phyloP scores from a whole-genome alignment of 345 rosid genomes.

The Schrenkiella parvula region DNA sequence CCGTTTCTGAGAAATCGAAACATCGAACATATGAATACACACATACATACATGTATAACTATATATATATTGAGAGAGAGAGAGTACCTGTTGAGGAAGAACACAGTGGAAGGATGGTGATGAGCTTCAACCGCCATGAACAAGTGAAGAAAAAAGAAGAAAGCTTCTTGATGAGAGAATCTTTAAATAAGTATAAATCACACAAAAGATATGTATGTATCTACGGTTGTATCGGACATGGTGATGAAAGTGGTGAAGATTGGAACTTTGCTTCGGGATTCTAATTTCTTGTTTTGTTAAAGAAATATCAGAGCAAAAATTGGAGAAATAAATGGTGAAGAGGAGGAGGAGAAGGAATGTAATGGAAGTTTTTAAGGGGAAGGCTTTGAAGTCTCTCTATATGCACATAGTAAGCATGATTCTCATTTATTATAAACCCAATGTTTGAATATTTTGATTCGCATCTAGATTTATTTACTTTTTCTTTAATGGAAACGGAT shows the following conservation, averaged over 20 bases:
- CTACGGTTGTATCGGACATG: constrained; percentile 15
- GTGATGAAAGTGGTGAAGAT: constrained; percentile 8
- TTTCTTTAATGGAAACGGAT: constrained; percentile 1
- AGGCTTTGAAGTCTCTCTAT: constrained; percentile 13
- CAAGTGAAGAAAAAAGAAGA: constrained; percentile 1
- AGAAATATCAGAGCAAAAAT: not conserved
- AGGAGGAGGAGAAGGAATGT: not conserved
- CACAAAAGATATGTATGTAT: constrained; percentile 21
- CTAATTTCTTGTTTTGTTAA: not conserved
- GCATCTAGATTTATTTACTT: constrained; percentile 20
- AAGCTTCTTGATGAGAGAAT: constrained; percentile 8
- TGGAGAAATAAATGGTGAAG: constrained; percentile 1
- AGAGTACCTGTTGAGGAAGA: constrained; percentile 64
- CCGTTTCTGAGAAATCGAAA: constrained; percentile 43
- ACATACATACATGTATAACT: not conserved
- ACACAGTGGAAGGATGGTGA: constrained; percentile 75
- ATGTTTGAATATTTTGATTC: constrained; percentile 18
- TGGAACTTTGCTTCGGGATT: constrained; percentile 23
- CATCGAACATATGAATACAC: not conserved
- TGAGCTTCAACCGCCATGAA: constrained; percentile 91
- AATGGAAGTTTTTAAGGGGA: constrained; percentile 9
- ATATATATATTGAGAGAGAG: not conserved
- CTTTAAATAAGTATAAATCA: not conserved
- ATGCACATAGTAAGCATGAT: constrained; percentile 33
- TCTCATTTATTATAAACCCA: constrained; percentile 27